Conservation (phyloP, 352 stramenopile species). For the Globisporangium okanoganense region DNA sequence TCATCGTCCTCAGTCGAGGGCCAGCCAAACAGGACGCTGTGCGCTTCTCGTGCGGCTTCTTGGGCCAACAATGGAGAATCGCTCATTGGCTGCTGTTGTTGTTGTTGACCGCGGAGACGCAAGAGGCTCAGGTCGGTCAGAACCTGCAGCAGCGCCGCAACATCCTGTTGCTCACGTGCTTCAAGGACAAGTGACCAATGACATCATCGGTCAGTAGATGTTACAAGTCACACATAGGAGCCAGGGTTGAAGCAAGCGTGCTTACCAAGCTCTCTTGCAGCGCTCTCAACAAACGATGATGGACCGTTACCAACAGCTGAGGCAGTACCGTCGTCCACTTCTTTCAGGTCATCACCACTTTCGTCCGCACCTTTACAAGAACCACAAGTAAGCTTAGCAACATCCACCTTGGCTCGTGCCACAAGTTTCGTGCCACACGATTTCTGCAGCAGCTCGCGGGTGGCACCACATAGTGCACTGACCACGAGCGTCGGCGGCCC, state of each 20-base stretch:
- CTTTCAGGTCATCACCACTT: background rate
- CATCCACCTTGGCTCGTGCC: constrained; percentile 25
- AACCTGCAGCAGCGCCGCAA: constrained; percentile 1
- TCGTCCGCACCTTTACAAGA: background rate
- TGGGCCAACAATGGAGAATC: background rate
- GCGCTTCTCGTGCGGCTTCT: background rate
- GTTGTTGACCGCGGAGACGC: background rate
- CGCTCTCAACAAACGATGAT: constrained; percentile 3
- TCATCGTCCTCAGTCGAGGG: background rate
- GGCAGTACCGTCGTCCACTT: background rate
- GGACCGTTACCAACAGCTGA: constrained; percentile 1
- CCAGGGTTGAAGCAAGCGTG: background rate
- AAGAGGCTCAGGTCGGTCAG: constrained; percentile 1
- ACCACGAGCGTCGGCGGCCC: constrained; percentile 30
- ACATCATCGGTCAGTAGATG: background rate
- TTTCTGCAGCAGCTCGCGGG: constrained; percentile 41
- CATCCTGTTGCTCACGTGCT: constrained; percentile 6
- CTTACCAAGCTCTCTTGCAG: constrained; percentile 10
- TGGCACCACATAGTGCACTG: constrained; percentile 42
- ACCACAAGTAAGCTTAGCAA: constrained; percentile 18
- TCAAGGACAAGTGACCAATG: background rate
- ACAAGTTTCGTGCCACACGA: constrained; percentile 36
- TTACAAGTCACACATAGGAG: background rate
- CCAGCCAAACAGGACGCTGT: background rate
- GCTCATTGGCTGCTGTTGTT: background rate